Percentiles rank a stretch among this genome's conserved stretches.
These are phyloP conservation scores for Rubroshorea leprosula DNA, from an alignment of 345 rosid species.

Conservation along the genomic window DNA sequence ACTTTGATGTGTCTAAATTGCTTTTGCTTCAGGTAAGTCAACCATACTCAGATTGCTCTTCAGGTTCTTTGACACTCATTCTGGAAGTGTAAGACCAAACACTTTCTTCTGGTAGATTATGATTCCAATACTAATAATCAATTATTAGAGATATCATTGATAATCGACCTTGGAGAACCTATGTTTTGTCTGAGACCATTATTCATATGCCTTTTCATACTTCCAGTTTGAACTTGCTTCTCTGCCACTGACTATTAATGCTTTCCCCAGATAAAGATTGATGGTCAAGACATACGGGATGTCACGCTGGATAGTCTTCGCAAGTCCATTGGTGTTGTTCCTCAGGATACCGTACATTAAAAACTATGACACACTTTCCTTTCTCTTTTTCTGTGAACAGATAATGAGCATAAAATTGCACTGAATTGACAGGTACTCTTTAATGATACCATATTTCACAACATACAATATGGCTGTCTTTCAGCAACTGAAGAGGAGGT, in stretches of 20 bases:
- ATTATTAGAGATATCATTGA: too few relatives aligned
- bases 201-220: not conserved
- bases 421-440: conserved; percentile 72
- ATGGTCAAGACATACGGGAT: conserved; percentile 82
- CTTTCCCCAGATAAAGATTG: conserved; percentile 57
- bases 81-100: conserved; percentile 66
- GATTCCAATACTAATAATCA: not conserved
- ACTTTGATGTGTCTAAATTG: conserved; percentile 21
- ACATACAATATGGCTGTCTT: conserved; percentile 88
- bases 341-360: conserved; percentile 89
- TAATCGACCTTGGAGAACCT: too few relatives aligned
- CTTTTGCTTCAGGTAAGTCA: conserved; percentile 77
- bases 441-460: conserved; percentile 92
- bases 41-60: conserved; percentile 90
- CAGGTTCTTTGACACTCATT: conserved; percentile 74
- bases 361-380: too few relatives aligned
- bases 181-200: too few relatives aligned
- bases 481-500: conserved; percentile 94
- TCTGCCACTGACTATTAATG: not conserved
- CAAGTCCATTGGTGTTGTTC: conserved; percentile 78
- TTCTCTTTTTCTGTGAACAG: not conserved
- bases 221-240: conserved; percentile 8
- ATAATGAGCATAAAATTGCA: conserved; percentile 12
- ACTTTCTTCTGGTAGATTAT: conserved; percentile 3
- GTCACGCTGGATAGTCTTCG: conserved; percentile 73